Percentiles rank a stretch among this genome's conserved stretches.
phyloP scores from a whole-genome alignment of 768 basidiomycete genomes.

The Lyophyllum semitale region DNA sequence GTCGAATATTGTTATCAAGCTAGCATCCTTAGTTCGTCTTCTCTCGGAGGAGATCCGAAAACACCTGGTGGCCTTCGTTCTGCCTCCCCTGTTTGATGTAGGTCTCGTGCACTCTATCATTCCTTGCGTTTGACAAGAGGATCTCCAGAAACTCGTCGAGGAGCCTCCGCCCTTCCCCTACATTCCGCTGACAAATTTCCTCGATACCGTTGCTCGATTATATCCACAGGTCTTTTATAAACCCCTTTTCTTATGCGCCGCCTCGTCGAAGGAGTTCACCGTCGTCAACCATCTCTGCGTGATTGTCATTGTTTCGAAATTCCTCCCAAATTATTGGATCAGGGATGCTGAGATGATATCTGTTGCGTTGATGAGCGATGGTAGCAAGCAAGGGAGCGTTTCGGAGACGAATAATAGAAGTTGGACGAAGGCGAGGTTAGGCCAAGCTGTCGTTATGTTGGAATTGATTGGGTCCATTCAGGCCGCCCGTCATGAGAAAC shows the following conservation, averaged over 20 bases:
- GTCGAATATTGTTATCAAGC: slow-evolving; percentile 38
- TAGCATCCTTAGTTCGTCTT: slow-evolving; percentile 43
- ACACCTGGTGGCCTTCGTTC: slow-evolving; percentile 35
- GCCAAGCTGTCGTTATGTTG: slow-evolving; percentile 61
- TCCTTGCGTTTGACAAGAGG: slow-evolving; percentile 27
- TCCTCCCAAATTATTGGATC: slow-evolving; percentile 66
- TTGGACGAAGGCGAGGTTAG: slow-evolving; percentile 57
- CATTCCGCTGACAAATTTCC: slow-evolving; percentile 47
- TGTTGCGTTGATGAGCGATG: slow-evolving; percentile 64
- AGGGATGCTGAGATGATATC: slow-evolving; percentile 75
- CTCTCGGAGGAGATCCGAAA: slow-evolving; percentile 51
- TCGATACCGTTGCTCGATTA: slow-evolving; percentile 49
- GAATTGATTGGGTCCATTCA: slow-evolving; percentile 62
- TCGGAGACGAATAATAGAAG: slow-evolving; percentile 11
- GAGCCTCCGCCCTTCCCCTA: slow-evolving; percentile 54
- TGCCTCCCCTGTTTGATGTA: slow-evolving; percentile 55
- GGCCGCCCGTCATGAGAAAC: slow-evolving; percentile 41
- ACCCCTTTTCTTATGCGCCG: slow-evolving; percentile 69
- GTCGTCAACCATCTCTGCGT: slow-evolving; percentile 61
- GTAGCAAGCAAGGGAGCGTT: slow-evolving; percentile 20
- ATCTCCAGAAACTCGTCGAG: slow-evolving; percentile 52
- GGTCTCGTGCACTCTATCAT: slow-evolving; percentile 17
- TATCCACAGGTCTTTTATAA: slow-evolving; percentile 72
- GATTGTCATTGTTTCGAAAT: slow-evolving; percentile 50
- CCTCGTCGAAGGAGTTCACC: slow-evolving; percentile 60